Evolutionary conservation across 2,329 filamentous ascomycete species (phyloP).

Genomic region (Epichloe aotearoae): DNA sequence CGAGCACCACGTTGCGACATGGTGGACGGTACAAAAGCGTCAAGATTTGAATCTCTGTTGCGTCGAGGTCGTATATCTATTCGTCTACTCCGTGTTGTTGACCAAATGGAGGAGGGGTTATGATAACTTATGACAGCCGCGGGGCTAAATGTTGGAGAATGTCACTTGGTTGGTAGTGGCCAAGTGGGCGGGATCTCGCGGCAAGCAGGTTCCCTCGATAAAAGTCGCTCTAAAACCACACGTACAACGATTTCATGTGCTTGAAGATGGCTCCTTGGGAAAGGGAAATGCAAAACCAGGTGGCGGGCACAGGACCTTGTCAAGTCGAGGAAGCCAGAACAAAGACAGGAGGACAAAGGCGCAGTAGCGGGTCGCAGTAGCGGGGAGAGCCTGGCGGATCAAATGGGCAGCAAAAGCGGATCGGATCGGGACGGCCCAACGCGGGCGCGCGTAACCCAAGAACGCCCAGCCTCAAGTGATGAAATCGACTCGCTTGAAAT

Average conservation of each 20-base stretch:
- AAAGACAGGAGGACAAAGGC: not conserved
- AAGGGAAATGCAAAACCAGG: no score
- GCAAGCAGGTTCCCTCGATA: no score
- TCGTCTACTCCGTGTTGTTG: not conserved
- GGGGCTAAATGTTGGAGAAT: no score
- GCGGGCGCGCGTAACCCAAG: not conserved
- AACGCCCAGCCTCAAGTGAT: not conserved
- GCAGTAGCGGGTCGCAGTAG: not conserved
- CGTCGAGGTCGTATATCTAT: not conserved
- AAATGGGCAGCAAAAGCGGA: conserved; percentile 1
- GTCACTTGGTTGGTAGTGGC: no score
- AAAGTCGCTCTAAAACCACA: no score
- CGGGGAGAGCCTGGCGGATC: not conserved
- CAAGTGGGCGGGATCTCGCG: no score
- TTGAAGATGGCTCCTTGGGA: no score
- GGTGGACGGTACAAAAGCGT: not conserved
- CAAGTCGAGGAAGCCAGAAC: not conserved
- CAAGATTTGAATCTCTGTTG: not conserved
- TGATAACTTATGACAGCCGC: no score
- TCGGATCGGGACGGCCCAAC: conserved; percentile 4
- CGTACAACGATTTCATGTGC: no score
- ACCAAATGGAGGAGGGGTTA: no score
- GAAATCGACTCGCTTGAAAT: not conserved
- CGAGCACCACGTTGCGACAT: conserved; percentile 10
- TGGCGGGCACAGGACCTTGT: no score